These are phyloP conservation scores for Echium plantagineum DNA, from an alignment of 257 asterid species.

Conservation along the genomic window DNA sequence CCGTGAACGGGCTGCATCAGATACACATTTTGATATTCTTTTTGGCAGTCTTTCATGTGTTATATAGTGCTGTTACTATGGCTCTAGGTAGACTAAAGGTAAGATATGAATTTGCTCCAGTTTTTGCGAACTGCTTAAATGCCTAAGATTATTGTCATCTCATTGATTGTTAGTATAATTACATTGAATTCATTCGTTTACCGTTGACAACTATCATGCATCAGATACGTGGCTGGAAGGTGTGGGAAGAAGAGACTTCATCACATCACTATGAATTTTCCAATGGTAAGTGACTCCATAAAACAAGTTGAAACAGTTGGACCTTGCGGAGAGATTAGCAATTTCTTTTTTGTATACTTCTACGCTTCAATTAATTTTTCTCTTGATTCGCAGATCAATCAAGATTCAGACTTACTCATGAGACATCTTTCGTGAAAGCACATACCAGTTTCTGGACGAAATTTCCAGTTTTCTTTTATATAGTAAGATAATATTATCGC, in stretches of 20 bases:
- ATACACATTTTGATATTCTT: slow-evolving; percentile 65
- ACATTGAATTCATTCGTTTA: neutral
- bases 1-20: slow-evolving; percentile 49
- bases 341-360: no score
- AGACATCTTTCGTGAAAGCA: neutral
- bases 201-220: neutral
- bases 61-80: slow-evolving; percentile 53
- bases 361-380: neutral
- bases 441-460: neutral
- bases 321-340: no score
- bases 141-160: neutral
- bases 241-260: slow-evolving; percentile 6
- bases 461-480: neutral
- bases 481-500: neutral
- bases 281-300: slow-evolving; percentile 1
- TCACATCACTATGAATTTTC: slow-evolving; percentile 9
- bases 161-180: neutral
- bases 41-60: slow-evolving; percentile 52
- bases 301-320: neutral
- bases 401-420: neutral
- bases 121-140: neutral
- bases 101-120: neutral
- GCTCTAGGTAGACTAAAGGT: slow-evolving; percentile 55
- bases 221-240: slow-evolving; percentile 11
- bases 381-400: neutral